Evolutionary conservation across 2,329 filamentous ascomycete species (phyloP), one percentile per base, ranked within the genome.

Genomic region (Cadophora sp.): DNA sequence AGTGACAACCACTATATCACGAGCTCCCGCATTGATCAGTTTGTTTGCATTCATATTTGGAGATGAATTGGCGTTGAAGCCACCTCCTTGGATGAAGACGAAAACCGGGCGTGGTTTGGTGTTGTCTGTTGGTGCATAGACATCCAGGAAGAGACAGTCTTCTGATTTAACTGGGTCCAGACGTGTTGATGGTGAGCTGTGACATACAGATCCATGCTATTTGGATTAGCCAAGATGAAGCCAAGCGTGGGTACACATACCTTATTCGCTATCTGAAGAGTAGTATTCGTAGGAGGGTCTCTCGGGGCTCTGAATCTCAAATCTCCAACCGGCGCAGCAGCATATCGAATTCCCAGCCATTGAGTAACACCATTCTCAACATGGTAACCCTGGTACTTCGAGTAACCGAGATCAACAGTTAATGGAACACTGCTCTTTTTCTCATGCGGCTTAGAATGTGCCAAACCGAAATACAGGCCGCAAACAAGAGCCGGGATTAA

Each of bases 281-380:
- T 69, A 1, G 41, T 70, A 36, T 70, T 72, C 1, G 53, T n/a
- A 11, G 62, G 4, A 6, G 91, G 91, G 75, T 92, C 88, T 72
- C 84, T 80, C 0, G 92, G 91, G 14, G 88, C 87, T 62, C 83
- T 81, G 74, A 94, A 95, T 22, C 92, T 84, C 67, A 92, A 76
- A 6, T 85, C 73, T 1, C 88, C 89, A 1, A 91, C 65, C 0
- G 92, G 92, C 16, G 91, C 82, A 5, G 89, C 88, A 1, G 91
- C 92, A 80, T 88, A 96, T 51, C 91, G 86, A 70, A 96, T 87
- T 1, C 91, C 92, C 8, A 92, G 83, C 90, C 91, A 95, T 76
- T 90, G 84, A 2, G 85, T 87, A 58, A 93, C 80, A 0, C 88
- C 89, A 71, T 86, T 85, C 0, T 78, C 71, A 1, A 84, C 80